Conservation (phyloP, 169 alveolate genomes). For the Theileria annulata region DNA sequence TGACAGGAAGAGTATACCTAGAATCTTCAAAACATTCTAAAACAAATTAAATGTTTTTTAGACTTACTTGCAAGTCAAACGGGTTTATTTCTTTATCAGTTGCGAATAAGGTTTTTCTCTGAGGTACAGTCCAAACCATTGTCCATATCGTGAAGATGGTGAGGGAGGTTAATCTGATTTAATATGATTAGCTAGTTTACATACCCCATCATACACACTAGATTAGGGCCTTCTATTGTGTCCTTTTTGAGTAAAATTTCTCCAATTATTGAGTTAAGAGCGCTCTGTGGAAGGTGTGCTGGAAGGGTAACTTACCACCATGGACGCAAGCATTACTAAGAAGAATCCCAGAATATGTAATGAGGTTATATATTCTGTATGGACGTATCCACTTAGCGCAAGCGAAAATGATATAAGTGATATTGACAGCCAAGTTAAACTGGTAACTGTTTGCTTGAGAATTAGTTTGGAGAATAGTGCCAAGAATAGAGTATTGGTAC, state of each 20-base stretch:
- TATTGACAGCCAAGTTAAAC: slow-evolving; percentile 47
- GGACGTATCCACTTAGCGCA: slow-evolving; percentile 51
- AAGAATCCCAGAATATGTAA: slow-evolving; percentile 46
- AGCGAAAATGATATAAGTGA: slow-evolving; percentile 56
- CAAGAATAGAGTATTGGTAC: slow-evolving; percentile 66
- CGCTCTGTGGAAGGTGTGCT: slow-evolving; percentile 17
- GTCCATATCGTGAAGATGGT: slow-evolving; percentile 52
- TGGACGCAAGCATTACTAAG: slow-evolving; percentile 48
- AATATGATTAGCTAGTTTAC: background rate
- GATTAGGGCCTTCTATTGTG: slow-evolving; percentile 62
- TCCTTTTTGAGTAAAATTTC: slow-evolving; percentile 47
- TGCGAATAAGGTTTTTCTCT: slow-evolving; percentile 41
- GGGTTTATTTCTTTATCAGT: slow-evolving; percentile 40
- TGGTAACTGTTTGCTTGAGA: slow-evolving; percentile 30
- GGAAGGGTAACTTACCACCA: slow-evolving; percentile 32
- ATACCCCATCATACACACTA: slow-evolving; percentile 67
- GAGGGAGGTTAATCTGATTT: slow-evolving; percentile 41
- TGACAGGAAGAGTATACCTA: slow-evolving; percentile 46
- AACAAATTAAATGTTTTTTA: background rate
- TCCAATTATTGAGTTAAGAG: slow-evolving; percentile 56
- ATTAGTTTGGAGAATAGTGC: slow-evolving; percentile 46
- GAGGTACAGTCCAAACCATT: slow-evolving; percentile 55
- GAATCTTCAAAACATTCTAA: slow-evolving; percentile 37
- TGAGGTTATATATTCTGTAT: slow-evolving; percentile 36
- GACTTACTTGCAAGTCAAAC: slow-evolving; percentile 47